phyloP scores from a whole-genome alignment of 495 filamentous ascomycete species.

The Tuber aestivum region DNA sequence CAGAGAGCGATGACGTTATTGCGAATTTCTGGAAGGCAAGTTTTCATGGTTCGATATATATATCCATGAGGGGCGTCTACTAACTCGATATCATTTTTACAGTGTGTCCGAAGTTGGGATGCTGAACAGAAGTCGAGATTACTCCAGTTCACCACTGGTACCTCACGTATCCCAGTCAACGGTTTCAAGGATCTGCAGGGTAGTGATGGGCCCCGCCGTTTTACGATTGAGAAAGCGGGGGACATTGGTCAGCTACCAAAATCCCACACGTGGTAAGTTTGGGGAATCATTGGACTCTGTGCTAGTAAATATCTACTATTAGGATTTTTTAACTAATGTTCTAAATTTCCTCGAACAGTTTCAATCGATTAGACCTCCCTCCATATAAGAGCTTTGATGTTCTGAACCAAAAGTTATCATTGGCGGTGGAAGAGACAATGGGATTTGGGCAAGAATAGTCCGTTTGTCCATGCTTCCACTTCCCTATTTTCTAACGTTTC shows the following conservation, averaged over 20 bases:
- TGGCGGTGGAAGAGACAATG: slow-evolving; percentile 97
- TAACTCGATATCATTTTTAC: slow-evolving; percentile 12
- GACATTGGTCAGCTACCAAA: slow-evolving; percentile 86
- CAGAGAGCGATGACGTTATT: slow-evolving; percentile 92
- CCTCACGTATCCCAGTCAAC: slow-evolving; percentile 96
- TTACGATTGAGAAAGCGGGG: slow-evolving; percentile 97
- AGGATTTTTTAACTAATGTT: background rate
- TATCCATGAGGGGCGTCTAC: slow-evolving; percentile 11
- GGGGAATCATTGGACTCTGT: background rate
- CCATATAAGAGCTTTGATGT: slow-evolving; percentile 83
- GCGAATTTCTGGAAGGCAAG: slow-evolving; percentile 96
- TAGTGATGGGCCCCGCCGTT: slow-evolving; percentile 87
- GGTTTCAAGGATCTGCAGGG: slow-evolving; percentile 99
- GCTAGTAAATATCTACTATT: slow-evolving; percentile 4
- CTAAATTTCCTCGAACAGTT: slow-evolving; percentile 52
- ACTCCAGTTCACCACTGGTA: slow-evolving; percentile 95
- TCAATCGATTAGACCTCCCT: slow-evolving; percentile 94
- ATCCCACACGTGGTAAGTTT: slow-evolving; percentile 89
- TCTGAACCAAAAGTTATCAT: slow-evolving; percentile 81
- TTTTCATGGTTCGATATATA: background rate
- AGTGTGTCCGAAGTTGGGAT: slow-evolving; percentile 86
- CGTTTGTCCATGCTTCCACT: background rate
- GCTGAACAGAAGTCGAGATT: slow-evolving; percentile 95
- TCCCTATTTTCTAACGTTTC: background rate
- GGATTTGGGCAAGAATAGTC: slow-evolving; percentile 93